Conservation (phyloP, 106 monocot species). For the Dioscorea alata region DNA sequence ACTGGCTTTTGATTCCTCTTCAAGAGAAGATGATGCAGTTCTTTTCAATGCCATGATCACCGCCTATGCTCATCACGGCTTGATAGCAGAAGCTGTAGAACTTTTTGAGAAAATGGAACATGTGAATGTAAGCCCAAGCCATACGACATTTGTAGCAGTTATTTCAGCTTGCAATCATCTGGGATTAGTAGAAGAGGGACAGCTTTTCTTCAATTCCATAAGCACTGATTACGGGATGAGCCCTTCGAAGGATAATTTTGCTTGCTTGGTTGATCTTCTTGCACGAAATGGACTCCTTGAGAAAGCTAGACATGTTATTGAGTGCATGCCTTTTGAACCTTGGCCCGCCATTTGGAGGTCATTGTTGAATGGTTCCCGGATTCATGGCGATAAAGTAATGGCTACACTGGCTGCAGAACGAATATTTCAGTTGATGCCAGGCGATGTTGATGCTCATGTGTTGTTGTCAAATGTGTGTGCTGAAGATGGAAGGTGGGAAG, state of each 20-base stretch:
- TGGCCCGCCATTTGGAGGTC: constrained; percentile 34
- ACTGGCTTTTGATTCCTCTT: constrained; percentile 6
- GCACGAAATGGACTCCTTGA: constrained; percentile 23
- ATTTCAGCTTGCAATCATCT: constrained; percentile 31
- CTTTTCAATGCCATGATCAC: constrained; percentile 37
- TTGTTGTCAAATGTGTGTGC: constrained; percentile 22
- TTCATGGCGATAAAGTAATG: constrained; percentile 19
- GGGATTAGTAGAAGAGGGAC: constrained; percentile 24
- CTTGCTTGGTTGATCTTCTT: constrained; percentile 28
- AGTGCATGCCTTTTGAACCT: constrained; percentile 25
- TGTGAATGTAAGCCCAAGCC: constrained; percentile 13
- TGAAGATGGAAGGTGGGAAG: constrained; percentile 27
- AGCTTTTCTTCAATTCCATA: constrained; percentile 14
- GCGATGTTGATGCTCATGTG: constrained; percentile 18
- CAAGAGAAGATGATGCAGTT: constrained; percentile 14
- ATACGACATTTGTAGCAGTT: constrained; percentile 24
- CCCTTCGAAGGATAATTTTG: constrained; percentile 18
- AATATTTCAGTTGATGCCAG: constrained; percentile 18
- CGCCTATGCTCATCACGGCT: constrained; percentile 35
- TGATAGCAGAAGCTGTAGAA: constrained; percentile 16
- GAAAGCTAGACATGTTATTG: constrained; percentile 15
- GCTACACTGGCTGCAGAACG: constrained; percentile 12
- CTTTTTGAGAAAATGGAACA: constrained; percentile 17
- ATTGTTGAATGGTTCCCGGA: constrained; percentile 23
- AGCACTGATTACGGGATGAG: constrained; percentile 14